phyloP scores from a whole-genome alignment of 805 yeast species.

The Myxozyma nipponensis region DNA sequence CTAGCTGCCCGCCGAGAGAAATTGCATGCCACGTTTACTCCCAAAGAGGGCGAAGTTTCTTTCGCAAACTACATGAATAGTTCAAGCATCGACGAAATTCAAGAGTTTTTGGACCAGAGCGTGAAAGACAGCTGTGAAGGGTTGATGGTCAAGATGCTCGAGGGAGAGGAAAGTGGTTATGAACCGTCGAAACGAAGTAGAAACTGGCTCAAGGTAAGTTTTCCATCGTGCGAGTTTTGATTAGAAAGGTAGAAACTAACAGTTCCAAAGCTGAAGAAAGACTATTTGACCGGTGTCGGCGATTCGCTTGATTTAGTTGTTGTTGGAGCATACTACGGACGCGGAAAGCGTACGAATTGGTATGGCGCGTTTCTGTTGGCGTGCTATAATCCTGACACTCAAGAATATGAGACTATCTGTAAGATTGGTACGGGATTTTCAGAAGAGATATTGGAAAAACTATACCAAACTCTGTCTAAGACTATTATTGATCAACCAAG shows the following conservation, averaged over 20 bases:
- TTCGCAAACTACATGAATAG: conserved; percentile 76
- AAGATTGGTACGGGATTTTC: conserved; percentile 97
- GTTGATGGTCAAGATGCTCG: conserved; percentile 85
- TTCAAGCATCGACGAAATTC: conserved; percentile 68
- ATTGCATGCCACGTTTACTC: conserved; percentile 53
- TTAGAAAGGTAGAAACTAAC: no score
- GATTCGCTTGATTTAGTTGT: conserved; percentile 93
- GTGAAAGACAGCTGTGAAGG: conserved; percentile 93
- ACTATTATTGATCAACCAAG: conserved; percentile 64
- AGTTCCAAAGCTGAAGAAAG: conserved; percentile 85
- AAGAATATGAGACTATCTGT: conserved; percentile 91
- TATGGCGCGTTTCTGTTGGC: conserved; percentile 94
- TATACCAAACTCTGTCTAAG: conserved; percentile 60
- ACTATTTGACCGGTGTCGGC: conserved; percentile 91
- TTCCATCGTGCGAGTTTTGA: background rate
- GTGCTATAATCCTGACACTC: conserved; percentile 83
- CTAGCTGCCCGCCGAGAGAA: conserved; percentile 65
- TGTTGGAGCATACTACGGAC: conserved; percentile 88
- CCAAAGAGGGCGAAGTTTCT: conserved; percentile 71
- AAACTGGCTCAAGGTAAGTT: conserved; percentile 74
- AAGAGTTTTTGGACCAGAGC: conserved; percentile 79
- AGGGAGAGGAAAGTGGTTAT: conserved; percentile 74
- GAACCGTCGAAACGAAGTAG: conserved; percentile 94
- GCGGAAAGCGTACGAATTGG: conserved; percentile 90
- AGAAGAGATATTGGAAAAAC: conserved; percentile 67